Base-by-base conservation (phyloP, 2,329 filamentous ascomycete genomes). In the Pleurostoma richardsiae region DNA sequence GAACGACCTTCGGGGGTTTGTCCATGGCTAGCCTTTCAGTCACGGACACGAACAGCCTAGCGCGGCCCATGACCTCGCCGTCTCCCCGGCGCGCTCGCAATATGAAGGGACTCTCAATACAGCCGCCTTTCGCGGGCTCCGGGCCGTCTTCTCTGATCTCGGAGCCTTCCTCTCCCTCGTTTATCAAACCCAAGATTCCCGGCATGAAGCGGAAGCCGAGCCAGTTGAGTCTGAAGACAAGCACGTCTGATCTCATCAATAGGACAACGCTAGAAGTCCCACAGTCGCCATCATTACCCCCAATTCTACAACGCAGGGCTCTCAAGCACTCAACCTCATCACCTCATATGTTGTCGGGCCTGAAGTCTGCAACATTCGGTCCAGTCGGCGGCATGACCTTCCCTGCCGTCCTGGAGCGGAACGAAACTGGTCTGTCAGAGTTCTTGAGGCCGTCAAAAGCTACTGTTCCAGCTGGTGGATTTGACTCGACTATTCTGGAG, bases 31-130 rank as follows among this genome's bases (percentile, higher is more conserved):
- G 66, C 59, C 69, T 77, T 47, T 70, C 68, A 45, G 61, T 77
- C 42, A 65, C 69, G 51, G 68, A 74, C 53, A 53, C 57, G 38
- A 62, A 61, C 27, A 42, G 31, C n/a, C 60, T 71, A 29, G 72
- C 72, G 52, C 72, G 82, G 33, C 82, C 82, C 11, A 82, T 83
- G 77, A 85, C 82, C 26, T 85, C 82, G 27, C 83, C 85, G 6
- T 82, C 82, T 4, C 84, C 84, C 1, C 77, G 86, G 57, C 85
- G 86, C 58, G 77, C 80, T n/a, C 83, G 87, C 48, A 94, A 94
- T 60, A 85, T 90, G 68, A 94, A 94, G 67, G 88, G 88, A 38
- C 74, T 94, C 4, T 90, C 86, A 2, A 87, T 94, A 41, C 87
- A 91, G 58, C 82, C 76, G 45, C 85, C 72, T 0, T 72, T 77